Percentiles rank a stretch among this genome's conserved stretches.
These are phyloP conservation scores for Daedaleopsis sinensis DNA, from an alignment of 768 basidiomycete species.

Conservation along the genomic window DNA sequence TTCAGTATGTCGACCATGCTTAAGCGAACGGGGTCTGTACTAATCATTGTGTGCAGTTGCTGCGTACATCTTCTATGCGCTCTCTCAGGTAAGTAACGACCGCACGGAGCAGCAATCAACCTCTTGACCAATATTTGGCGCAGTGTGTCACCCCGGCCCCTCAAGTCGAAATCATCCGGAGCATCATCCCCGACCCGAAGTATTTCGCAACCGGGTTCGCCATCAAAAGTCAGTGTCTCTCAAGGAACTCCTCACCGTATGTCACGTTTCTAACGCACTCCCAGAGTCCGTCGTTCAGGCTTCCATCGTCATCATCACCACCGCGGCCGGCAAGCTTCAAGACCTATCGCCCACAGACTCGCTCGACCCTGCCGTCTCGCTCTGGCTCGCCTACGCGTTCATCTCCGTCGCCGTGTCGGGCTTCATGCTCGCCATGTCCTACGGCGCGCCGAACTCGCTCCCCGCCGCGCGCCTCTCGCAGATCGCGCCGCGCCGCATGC, in stretches of 20 bases:
- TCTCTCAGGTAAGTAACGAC: conserved; percentile 37
- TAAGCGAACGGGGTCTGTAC: too few species aligned
- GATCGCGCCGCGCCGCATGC: conserved; percentile 34
- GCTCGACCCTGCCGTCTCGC: conserved; percentile 39
- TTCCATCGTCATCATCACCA: conserved; percentile 46
- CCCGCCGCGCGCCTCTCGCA: conserved; percentile 44
- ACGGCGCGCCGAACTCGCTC: conserved; percentile 32
- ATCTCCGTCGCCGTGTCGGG: conserved; percentile 39
- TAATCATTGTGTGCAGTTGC: conserved; percentile 30
- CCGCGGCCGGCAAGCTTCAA: conserved; percentile 44
- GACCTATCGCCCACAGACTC: conserved; percentile 38
- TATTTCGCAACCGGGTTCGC: conserved; percentile 46
- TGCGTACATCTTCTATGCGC: conserved; percentile 46
- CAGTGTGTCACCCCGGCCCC: conserved; percentile 39
- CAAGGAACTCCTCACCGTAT: background rate
- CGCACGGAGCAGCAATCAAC: too few species aligned
- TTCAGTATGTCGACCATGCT: conserved; percentile 33
- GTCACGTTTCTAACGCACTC: background rate
- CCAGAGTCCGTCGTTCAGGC: conserved; percentile 46
- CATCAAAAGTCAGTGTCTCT: conserved; percentile 39
- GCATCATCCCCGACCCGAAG: conserved; percentile 43
- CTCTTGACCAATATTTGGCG: background rate
- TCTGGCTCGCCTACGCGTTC: conserved; percentile 45
- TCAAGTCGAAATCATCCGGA: conserved; percentile 43
- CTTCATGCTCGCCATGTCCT: conserved; percentile 34